phyloP scores from a whole-genome alignment of 1,284 basidiomycete species.

The Apiotrichum sp. region DNA sequence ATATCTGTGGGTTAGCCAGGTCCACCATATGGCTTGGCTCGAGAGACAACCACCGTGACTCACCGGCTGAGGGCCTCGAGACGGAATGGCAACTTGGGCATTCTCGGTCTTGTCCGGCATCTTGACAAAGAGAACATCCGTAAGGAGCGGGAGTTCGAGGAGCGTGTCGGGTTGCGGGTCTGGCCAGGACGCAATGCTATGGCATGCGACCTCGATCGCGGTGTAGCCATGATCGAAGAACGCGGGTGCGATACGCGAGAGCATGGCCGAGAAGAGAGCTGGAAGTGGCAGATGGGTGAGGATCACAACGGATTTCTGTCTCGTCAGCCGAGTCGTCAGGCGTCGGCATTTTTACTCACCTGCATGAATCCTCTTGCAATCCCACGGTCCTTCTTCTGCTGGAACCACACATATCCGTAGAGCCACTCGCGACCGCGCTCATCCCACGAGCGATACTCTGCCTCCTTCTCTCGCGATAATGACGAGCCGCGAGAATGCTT shows the following conservation, averaged over 20 bases:
- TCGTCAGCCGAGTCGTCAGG: not conserved
- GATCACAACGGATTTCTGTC: constrained; percentile 74
- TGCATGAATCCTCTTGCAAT: constrained; percentile 82
- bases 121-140: constrained; percentile 64
- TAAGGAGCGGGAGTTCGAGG: constrained; percentile 72
- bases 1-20: constrained; percentile 53
- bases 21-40: too few relatives aligned
- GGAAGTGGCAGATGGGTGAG: constrained; percentile 79
- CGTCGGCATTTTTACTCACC: constrained; percentile 48
- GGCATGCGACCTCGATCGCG: constrained; percentile 77
- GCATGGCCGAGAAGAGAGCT: constrained; percentile 66
- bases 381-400: constrained; percentile 61
- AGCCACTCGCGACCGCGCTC: constrained; percentile 49
- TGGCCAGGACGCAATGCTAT: constrained; percentile 77
- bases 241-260: constrained; percentile 66
- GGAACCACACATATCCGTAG: constrained; percentile 79
- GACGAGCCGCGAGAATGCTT: not conserved
- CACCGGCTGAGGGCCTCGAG: not conserved
- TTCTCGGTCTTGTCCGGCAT: constrained; percentile 64
- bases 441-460: constrained; percentile 42
- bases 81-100: constrained; percentile 53
- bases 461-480: constrained; percentile 32
- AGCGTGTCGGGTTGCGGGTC: constrained; percentile 59
- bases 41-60: not conserved
- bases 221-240: constrained; percentile 68